These are phyloP conservation scores for Yamadazyma scolyti DNA, from an alignment of 805 yeast species.

Conservation along the genomic window DNA sequence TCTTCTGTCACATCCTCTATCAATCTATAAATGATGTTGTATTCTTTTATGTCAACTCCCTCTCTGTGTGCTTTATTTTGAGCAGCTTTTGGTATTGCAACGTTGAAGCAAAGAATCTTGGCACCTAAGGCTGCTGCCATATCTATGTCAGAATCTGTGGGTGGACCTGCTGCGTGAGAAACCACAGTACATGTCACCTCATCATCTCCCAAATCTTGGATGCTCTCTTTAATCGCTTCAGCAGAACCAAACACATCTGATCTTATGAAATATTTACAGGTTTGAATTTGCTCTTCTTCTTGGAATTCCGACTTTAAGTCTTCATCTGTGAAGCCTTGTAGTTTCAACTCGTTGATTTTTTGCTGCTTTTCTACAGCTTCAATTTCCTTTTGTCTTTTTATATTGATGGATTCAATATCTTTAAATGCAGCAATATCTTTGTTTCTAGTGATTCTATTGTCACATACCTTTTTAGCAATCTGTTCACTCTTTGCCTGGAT, in stretches of 20 bases:
- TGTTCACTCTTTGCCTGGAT: slow-evolving; percentile 73
- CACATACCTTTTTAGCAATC: slow-evolving; percentile 69
- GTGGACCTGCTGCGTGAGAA: slow-evolving; percentile 74
- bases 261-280: slow-evolving; percentile 64
- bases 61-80: slow-evolving; percentile 52
- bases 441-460: slow-evolving; percentile 56
- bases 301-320: slow-evolving; percentile 31
- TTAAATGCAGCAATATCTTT: slow-evolving; percentile 53
- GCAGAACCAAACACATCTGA: slow-evolving; percentile 94
- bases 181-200: slow-evolving; percentile 73
- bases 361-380: slow-evolving; percentile 51
- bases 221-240: slow-evolving; percentile 85
- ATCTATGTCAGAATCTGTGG: slow-evolving; percentile 45
- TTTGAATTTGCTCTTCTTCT: slow-evolving; percentile 18
- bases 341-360: slow-evolving; percentile 52
- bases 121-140: slow-evolving; percentile 50
- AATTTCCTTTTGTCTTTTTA: slow-evolving; percentile 53
- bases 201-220: slow-evolving; percentile 79
- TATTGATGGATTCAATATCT: slow-evolving; percentile 70
- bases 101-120: slow-evolving; percentile 73
- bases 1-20: slow-evolving; percentile 77
- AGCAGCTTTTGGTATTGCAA: slow-evolving; percentile 63
- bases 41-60: slow-evolving; percentile 57
- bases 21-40: slow-evolving; percentile 81
- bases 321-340: slow-evolving; percentile 56